Percentiles rank a stretch among this genome's conserved stretches.
phyloP scores from a whole-genome alignment of 2,329 filamentous ascomycete genomes.

The Trichoderma sp. region DNA sequence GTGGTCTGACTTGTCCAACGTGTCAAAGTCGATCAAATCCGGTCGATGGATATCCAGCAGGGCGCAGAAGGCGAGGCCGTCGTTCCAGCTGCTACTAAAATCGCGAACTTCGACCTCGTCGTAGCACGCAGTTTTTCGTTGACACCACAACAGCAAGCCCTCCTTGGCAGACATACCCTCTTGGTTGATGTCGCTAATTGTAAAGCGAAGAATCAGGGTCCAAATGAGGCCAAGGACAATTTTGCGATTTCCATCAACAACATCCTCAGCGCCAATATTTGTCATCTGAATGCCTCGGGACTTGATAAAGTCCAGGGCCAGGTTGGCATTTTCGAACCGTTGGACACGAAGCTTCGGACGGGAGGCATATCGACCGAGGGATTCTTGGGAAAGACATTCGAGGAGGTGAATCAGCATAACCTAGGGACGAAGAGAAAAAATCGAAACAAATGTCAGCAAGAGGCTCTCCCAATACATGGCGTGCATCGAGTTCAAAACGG shows the following conservation, averaged over 20 bases:
- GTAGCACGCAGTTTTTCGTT: conserved; percentile 97
- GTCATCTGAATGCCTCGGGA: conserved; percentile 92
- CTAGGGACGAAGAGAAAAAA: conserved; percentile 45
- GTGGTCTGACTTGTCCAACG: conserved; percentile 91
- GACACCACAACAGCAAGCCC: conserved; percentile 92
- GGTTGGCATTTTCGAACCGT: conserved; percentile 97
- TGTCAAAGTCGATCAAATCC: conserved; percentile 95
- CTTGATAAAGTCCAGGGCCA: conserved; percentile 91
- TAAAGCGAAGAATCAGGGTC: conserved; percentile 97
- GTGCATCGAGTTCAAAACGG: neutral
- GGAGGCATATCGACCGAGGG: conserved; percentile 92
- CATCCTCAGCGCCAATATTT: conserved; percentile 97
- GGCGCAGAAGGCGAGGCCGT: conserved; percentile 94
- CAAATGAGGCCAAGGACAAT: conserved; percentile 97
- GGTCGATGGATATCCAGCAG: conserved; percentile 95
- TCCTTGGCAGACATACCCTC: conserved; percentile 98
- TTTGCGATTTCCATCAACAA: conserved; percentile 96
- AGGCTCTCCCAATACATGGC: neutral
- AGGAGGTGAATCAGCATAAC: conserved; percentile 95
- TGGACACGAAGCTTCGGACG: conserved; percentile 96
- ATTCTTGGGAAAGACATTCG: conserved; percentile 92
- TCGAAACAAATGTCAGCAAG: conserved; percentile 25
- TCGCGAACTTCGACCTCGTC: conserved; percentile 94
- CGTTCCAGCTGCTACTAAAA: conserved; percentile 96
- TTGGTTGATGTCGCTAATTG: conserved; percentile 97